phyloP scores from a whole-genome alignment of 2,329 filamentous ascomycete genomes.

The Dactylellina leptospora region DNA sequence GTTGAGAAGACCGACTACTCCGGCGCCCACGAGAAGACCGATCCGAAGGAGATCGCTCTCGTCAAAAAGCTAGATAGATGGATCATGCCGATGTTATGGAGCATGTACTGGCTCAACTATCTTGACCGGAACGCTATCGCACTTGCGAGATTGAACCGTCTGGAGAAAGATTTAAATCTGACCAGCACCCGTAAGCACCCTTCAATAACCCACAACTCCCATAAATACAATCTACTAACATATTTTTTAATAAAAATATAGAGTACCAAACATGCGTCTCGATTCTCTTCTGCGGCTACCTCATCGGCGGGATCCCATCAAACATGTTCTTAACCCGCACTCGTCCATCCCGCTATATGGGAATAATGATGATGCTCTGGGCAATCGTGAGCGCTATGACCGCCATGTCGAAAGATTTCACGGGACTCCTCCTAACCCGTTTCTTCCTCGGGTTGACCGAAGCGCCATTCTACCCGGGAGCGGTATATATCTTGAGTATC shows the following conservation, averaged over 20 bases:
- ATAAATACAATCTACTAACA: neutral
- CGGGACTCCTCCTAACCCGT: conserved; percentile 62
- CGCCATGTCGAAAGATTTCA: conserved; percentile 61
- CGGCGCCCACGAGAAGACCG: conserved; percentile 61
- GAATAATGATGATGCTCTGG: conserved; percentile 60
- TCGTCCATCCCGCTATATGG: conserved; percentile 58
- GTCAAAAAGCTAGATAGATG: conserved; percentile 60
- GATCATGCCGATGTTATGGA: conserved; percentile 61
- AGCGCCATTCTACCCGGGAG: conserved; percentile 69
- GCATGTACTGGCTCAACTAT: conserved; percentile 64
- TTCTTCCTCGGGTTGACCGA: conserved; percentile 63
- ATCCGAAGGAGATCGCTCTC: conserved; percentile 60
- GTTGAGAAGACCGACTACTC: conserved; percentile 59
- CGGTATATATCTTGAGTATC: conserved; percentile 71
- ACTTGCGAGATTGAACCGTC: conserved; percentile 61
- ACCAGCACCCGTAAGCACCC: conserved; percentile 58
- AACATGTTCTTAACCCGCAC: conserved; percentile 60
- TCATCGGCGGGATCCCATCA: conserved; percentile 59
- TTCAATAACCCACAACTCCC: neutral
- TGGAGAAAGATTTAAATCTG: conserved; percentile 63
- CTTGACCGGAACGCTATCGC: conserved; percentile 65
- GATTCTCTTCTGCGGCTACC: conserved; percentile 59
- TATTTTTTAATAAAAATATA: too few relatives aligned
- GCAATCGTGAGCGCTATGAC: conserved; percentile 62
- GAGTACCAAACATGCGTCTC: conserved; percentile 63